Evolutionary conservation across 352 stramenopile genomes (phyloP), one percentile per base, ranked within the genome.

Genomic region (Phytophthora vignae): DNA sequence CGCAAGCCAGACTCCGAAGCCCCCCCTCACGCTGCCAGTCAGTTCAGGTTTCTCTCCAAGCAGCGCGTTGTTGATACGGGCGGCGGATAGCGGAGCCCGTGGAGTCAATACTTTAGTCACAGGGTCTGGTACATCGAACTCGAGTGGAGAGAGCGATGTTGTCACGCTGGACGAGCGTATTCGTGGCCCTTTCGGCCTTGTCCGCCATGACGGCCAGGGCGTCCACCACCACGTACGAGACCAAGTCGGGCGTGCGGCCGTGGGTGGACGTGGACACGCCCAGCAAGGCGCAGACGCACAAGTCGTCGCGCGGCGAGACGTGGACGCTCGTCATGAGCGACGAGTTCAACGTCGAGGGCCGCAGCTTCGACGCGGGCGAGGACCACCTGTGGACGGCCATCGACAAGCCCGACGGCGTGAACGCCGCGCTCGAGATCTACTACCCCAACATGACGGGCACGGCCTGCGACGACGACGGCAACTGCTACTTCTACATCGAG

Each of bases 311-410:
- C 17, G 86, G 86, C 10, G 79, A 83, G 10, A 36, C 29, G 3
- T 90, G 81, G 79, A 63, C 88, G 4, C 70, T 93, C 25, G 69
- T 84, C 14, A 88, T 91, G 77, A 91, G 81, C 58, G 85, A 49
- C 42, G 42, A 49, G 42, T 49, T 49, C 42, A 49, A 49, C 42
- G 17, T 21, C 4, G 15, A 49, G 42, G 79, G 78, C 25, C 87
- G 96, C 6, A 90, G 66, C 9, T 99, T 99, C 77, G 58, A 88
- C 49, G 88, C 98, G 49, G 96, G 97, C n/a, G 69, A 90, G 15
- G 97, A 99, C 82, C 94, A 98, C 49, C 76, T 95, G 40, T 99
- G 97, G 97, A 99, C 94, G 36, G 92, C 84, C 27, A 65, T 94
- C 46, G 68, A 93, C 17, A 90, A 88, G 40, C 81, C 87, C 2